Conservation (phyloP, 2,329 filamentous ascomycete species). For the Scopulariopsis brevicaulis region DNA sequence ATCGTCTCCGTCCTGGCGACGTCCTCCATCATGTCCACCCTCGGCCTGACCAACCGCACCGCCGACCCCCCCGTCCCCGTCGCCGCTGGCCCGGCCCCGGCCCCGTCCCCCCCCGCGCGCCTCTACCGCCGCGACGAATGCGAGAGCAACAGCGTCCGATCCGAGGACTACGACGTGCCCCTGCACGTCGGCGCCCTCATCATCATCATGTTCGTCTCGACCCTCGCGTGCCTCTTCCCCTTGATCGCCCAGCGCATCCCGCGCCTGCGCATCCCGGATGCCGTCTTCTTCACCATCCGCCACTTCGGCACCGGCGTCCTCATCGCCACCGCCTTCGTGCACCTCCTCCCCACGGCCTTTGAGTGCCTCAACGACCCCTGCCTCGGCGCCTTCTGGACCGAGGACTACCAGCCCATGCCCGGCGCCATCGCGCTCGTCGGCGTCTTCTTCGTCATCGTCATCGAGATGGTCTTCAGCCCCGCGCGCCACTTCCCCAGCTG, state of each 20-base stretch:
- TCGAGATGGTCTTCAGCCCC: constrained; percentile 60
- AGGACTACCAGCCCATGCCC: constrained; percentile 65
- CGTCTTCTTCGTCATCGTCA: constrained; percentile 65
- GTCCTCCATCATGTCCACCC: constrained; percentile 16
- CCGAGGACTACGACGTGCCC: constrained; percentile 38
- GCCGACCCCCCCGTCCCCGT: constrained; percentile 3
- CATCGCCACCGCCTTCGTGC: constrained; percentile 68
- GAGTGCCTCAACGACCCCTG: constrained; percentile 51
- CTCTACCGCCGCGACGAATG: constrained; percentile 9
- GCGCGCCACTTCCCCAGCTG: constrained; percentile 16
- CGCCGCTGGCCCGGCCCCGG: background rate
- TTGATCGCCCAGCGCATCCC: constrained; percentile 40
- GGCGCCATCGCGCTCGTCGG: constrained; percentile 71
- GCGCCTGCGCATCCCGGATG: constrained; percentile 38
- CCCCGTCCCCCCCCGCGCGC: constrained; percentile 4
- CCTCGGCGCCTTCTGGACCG: constrained; percentile 64
- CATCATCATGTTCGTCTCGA: constrained; percentile 34
- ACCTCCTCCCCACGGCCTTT: constrained; percentile 58
- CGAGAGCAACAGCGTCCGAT: constrained; percentile 15
- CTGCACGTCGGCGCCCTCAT: constrained; percentile 46
- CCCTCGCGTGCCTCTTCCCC: constrained; percentile 39
- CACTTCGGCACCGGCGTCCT: constrained; percentile 72
- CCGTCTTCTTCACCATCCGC: constrained; percentile 44
- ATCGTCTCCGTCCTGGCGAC: constrained; percentile 26
- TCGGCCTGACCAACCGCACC: constrained; percentile 1